These are phyloP conservation scores for Diphasiastrum complanatum DNA, from an alignment of 83 land plant genomes.

Conservation along the genomic window DNA sequence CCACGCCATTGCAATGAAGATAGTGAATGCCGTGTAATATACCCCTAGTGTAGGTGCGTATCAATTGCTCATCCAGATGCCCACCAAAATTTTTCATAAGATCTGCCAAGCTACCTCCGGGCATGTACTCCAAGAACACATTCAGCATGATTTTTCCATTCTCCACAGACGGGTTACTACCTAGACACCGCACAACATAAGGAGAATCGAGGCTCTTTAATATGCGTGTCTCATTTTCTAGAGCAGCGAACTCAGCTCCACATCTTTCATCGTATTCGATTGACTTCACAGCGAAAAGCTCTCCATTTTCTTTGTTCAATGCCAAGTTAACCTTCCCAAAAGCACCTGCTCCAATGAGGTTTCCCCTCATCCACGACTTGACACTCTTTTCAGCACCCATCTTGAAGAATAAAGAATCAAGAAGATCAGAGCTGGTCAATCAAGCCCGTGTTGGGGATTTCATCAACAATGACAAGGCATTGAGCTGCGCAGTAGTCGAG, in stretches of 20 bases:
- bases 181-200: conserved; percentile 37
- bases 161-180: conserved; percentile 17
- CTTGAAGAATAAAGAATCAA: no score
- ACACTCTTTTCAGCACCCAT: no score
- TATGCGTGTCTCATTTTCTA: conserved; percentile 48
- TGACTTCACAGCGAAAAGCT: conserved; percentile 25
- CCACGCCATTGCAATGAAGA: conserved; percentile 29
- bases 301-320: conserved; percentile 18
- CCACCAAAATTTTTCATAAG: conserved; percentile 31
- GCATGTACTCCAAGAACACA: conserved; percentile 52
- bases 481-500: no score
- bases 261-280: conserved; percentile 2
- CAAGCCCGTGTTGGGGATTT: no score
- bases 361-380: conserved; percentile 51
- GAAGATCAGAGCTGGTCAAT: no score
- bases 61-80: conserved; percentile 24
- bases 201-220: conserved; percentile 5
- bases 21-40: conserved; percentile 23
- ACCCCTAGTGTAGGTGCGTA: conserved; percentile 15
- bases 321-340: conserved; percentile 47
- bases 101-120: conserved; percentile 45
- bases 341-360: conserved; percentile 44
- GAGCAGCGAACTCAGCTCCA: not conserved
- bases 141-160: conserved; percentile 26
- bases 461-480: no score